phyloP scores from a whole-genome alignment of 352 stramenopile species.

The Phytopythium aichiense region DNA sequence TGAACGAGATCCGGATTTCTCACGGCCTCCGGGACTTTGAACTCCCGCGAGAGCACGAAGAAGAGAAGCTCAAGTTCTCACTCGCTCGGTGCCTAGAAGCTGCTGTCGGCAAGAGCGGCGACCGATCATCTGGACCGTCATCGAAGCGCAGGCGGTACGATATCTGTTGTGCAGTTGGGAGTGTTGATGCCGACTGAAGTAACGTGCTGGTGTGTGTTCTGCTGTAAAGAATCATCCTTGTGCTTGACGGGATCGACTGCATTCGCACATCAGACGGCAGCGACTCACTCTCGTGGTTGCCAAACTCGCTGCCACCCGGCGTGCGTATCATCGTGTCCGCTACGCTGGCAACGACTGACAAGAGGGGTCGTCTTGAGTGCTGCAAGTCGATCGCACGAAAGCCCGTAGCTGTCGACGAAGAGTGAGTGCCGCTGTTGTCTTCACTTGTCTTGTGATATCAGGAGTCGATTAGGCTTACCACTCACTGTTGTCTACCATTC shows the following conservation, averaged over 20 bases:
- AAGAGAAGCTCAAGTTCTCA: slow-evolving; percentile 86
- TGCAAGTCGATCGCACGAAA: slow-evolving; percentile 44
- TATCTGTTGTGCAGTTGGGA: background rate
- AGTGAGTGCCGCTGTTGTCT: slow-evolving; percentile 29
- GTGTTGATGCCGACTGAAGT: background rate
- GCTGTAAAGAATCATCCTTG: slow-evolving; percentile 59
- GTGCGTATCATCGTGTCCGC: slow-evolving; percentile 75
- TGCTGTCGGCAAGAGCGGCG: slow-evolving; percentile 37
- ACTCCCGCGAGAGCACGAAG: slow-evolving; percentile 69
- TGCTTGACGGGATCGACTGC: slow-evolving; percentile 80
- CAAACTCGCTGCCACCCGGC: slow-evolving; percentile 58
- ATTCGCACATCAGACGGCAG: slow-evolving; percentile 77
- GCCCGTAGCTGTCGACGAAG: slow-evolving; percentile 52
- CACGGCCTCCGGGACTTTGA: slow-evolving; percentile 79
- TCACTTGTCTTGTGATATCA: background rate
- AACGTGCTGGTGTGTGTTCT: slow-evolving; percentile 1
- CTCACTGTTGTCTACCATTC: background rate
- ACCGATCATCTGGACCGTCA: slow-evolving; percentile 21
- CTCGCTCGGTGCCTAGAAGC: slow-evolving; percentile 74
- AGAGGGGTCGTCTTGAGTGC: slow-evolving; percentile 26
- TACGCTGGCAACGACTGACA: slow-evolving; percentile 27
- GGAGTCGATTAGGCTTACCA: background rate
- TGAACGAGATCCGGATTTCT: slow-evolving; percentile 71
- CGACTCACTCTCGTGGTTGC: slow-evolving; percentile 82
- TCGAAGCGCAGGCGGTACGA: slow-evolving; percentile 26